phyloP scores from a whole-genome alignment of 208 protist genomes.

The Leishmania tropica region DNA sequence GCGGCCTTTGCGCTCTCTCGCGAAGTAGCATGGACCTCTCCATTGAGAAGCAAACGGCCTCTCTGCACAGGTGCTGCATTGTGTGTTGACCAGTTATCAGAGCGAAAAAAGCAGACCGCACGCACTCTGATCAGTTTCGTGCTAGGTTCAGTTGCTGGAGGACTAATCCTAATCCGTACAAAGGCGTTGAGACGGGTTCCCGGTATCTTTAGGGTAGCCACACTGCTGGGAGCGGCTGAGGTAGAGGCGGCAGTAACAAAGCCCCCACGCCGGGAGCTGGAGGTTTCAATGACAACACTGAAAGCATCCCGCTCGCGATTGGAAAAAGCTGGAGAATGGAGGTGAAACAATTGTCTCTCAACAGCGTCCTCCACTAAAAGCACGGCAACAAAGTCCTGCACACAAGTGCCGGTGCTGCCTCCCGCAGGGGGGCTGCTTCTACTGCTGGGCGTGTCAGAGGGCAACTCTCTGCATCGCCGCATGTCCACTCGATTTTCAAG shows the following conservation, averaged over 20 bases:
- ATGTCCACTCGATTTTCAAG: not conserved
- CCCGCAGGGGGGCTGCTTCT: not conserved
- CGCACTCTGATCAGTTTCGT: constrained; percentile 10
- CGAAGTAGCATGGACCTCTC: constrained; percentile 1
- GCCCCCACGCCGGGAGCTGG: not conserved
- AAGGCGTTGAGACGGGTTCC: constrained; percentile 9
- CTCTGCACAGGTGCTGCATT: not conserved
- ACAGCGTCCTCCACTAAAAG: not conserved
- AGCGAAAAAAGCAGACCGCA: constrained; percentile 16
- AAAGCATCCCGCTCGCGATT: not conserved
- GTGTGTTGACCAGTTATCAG: constrained; percentile 13
- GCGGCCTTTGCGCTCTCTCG: not conserved
- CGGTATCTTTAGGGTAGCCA: constrained; percentile 3
- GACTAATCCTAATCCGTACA: constrained; percentile 8
- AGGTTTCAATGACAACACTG: constrained; percentile 19
- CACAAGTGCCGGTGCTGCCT: not conserved
- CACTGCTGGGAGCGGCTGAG: not conserved
- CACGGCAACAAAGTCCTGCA: not conserved
- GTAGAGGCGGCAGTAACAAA: constrained; percentile 1
- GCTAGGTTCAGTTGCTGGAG: not conserved
- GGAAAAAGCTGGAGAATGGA: not conserved
- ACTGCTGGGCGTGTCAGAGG: not conserved
- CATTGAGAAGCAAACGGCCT: not conserved
- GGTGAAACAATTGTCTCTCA: not conserved
- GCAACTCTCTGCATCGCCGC: not conserved